Conservation (phyloP, 1,284 basidiomycete species). For the Taiwanofungus camphoratus region DNA sequence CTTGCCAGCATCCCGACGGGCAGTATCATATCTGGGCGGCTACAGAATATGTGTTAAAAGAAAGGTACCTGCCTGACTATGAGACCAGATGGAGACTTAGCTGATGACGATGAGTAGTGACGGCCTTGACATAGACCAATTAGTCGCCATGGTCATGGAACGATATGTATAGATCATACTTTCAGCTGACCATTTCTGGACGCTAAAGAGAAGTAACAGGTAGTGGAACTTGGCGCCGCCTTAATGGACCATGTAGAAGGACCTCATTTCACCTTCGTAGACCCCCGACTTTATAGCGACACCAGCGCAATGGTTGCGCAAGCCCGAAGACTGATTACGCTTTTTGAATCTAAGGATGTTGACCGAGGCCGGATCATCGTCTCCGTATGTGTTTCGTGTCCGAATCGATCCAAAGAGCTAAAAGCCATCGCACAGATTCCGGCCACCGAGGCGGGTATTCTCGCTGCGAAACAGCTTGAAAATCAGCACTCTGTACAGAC, state of each 20-base stretch:
- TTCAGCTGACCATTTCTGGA: conserved; percentile 3
- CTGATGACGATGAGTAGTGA: conserved; percentile 3
- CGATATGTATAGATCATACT: conserved; percentile 16
- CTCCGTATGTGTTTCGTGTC: conserved; percentile 35
- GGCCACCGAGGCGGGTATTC: conserved; percentile 48
- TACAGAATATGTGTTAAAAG: neutral
- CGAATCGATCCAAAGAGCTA: neutral
- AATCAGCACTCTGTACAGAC: conserved; percentile 36
- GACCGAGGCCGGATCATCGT: conserved; percentile 38
- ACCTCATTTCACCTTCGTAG: conserved; percentile 46
- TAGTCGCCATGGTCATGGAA: conserved; percentile 6
- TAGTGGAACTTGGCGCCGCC: conserved; percentile 43
- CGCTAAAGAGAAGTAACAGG: conserved; percentile 28
- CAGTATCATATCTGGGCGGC: neutral
- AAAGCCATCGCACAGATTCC: conserved; percentile 38
- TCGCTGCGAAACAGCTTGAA: conserved; percentile 39
- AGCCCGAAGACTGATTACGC: conserved; percentile 33
- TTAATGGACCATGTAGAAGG: conserved; percentile 38
- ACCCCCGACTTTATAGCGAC: conserved; percentile 36
- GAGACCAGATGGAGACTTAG: neutral
- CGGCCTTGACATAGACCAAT: neutral
- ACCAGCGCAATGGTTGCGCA: conserved; percentile 33
- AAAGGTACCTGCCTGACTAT: neutral
- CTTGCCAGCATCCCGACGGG: neutral
- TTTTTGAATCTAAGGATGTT: conserved; percentile 38